A percentile compares a stretch with the other conserved stretches of the same genome.
These are phyloP conservation scores for Agastache rugosa DNA, from an alignment of 257 asterid species.

Conservation along the genomic window DNA sequence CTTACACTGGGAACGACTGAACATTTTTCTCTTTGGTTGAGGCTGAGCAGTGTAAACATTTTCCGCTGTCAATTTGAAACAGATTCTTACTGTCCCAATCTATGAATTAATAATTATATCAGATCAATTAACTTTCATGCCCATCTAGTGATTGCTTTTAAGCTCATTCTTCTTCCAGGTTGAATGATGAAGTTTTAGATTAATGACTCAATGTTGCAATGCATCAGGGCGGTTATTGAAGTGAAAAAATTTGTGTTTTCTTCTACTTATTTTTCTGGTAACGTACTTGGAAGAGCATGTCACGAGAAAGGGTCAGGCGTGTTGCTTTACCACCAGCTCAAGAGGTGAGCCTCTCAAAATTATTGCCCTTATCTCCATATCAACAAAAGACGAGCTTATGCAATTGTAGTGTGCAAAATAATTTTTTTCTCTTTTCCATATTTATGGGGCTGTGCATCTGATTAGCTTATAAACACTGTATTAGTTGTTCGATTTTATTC, in stretches of 20 bases:
- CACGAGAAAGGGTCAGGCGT: slow-evolving; percentile 73
- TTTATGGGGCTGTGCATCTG: not conserved
- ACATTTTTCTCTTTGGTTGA: not conserved
- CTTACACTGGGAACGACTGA: not conserved
- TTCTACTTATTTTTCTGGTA: not conserved
- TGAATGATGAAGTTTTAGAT: slow-evolving; percentile 20
- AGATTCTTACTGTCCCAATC: not conserved
- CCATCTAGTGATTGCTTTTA: not conserved
- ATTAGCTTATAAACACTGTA: not conserved
- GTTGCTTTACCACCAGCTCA: slow-evolving; percentile 66
- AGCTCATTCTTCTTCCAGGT: not conserved
- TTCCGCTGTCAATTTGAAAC: not conserved
- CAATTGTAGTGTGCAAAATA: not conserved
- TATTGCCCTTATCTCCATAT: slow-evolving; percentile 17
- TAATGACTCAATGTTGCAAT: slow-evolving; percentile 1
- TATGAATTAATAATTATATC: not conserved
- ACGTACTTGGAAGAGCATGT: slow-evolving; percentile 52
- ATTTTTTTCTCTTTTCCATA: not conserved
- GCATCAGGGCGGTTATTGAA: not conserved
- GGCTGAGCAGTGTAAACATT: not conserved
- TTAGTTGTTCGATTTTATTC: not conserved
- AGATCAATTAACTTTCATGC: not conserved
- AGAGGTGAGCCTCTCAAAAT: slow-evolving; percentile 55
- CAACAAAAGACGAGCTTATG: not conserved
- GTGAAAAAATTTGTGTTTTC: not conserved